A percentile compares a stretch with the other conserved stretches of the same genome.
Conservation (phyloP, 805 yeast species). For the Saccharomycopsis synnaedendra region DNA sequence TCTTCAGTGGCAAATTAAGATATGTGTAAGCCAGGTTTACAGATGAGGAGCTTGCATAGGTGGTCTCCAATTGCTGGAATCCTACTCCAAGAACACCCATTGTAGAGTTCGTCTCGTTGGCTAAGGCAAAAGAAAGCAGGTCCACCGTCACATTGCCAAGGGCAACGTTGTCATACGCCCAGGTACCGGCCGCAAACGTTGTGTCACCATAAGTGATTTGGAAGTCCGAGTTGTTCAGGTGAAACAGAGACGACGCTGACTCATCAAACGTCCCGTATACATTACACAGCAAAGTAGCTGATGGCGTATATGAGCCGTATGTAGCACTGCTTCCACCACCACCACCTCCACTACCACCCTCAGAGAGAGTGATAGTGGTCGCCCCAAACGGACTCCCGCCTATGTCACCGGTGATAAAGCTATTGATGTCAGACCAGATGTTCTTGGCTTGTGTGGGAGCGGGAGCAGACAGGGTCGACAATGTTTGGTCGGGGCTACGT, state of each 20-base stretch:
- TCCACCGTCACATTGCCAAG: conserved; percentile 38
- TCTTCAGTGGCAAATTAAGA: conserved; percentile 52
- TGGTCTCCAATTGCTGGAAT: conserved; percentile 54
- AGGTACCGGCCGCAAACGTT: conserved; percentile 37
- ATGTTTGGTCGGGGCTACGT: neutral
- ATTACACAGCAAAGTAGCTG: conserved; percentile 25
- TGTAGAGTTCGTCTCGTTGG: conserved; percentile 48
- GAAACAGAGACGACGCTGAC: conserved; percentile 24
- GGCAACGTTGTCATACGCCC: conserved; percentile 53
- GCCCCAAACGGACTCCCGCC: neutral
- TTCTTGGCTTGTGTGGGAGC: conserved; percentile 4
- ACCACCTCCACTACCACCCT: conserved; percentile 4
- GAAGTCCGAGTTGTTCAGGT: conserved; percentile 24
- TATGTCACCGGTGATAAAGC: conserved; percentile 2
- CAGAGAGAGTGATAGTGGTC: neutral
- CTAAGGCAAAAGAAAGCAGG: conserved; percentile 62
- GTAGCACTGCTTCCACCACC: neutral
- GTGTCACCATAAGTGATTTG: conserved; percentile 36
- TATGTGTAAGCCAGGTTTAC: conserved; percentile 29
- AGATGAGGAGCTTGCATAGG: conserved; percentile 26
- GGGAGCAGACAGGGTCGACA: conserved; percentile 2
- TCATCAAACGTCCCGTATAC: conserved; percentile 29
- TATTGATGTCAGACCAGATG: conserved; percentile 3
- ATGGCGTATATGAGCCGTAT: neutral
- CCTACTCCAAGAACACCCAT: conserved; percentile 73